Evolutionary conservation across 2,329 filamentous ascomycete genomes (phyloP).

Genomic region (Karstenula rhodostoma): DNA sequence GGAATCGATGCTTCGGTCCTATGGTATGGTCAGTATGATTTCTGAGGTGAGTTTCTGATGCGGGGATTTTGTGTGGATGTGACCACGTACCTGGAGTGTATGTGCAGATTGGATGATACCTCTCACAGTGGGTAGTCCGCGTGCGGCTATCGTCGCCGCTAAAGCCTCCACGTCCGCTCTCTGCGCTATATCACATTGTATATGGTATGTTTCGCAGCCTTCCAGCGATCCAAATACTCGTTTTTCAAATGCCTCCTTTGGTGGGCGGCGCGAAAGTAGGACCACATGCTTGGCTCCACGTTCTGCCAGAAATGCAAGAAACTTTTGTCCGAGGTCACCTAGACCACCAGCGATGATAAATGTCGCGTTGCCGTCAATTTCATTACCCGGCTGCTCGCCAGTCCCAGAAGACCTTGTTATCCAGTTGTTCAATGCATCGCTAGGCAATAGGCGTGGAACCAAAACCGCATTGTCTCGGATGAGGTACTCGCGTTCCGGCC

Average conservation of each 20-base stretch:
- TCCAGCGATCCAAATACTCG: neutral
- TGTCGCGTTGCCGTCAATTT: neutral
- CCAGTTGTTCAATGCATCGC: neutral
- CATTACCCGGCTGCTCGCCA: neutral
- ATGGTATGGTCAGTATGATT: neutral
- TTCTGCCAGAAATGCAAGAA: neutral
- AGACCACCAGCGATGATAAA: conserved; percentile 8
- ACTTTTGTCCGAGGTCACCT: neutral
- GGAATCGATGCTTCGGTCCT: conserved; percentile 5
- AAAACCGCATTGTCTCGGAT: conserved; percentile 1
- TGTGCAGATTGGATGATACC: conserved; percentile 5
- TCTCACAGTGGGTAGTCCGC: neutral
- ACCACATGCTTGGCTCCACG: conserved; percentile 5
- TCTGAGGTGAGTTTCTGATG: no score
- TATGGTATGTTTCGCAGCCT: neutral
- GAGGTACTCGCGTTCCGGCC: conserved; percentile 2
- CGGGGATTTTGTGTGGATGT: no score
- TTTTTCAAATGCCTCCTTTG: neutral
- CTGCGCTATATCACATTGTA: neutral
- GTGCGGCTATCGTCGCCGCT: neutral
- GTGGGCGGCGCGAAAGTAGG: neutral
- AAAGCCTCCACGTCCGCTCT: neutral
- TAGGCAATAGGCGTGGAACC: neutral
- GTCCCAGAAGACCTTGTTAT: neutral
- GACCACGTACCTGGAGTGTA: neutral